Evolutionary conservation across 202 grass and related monocot species (phyloP), one percentile per base, ranked within the genome.

Genomic region (Panicum virgatum): DNA sequence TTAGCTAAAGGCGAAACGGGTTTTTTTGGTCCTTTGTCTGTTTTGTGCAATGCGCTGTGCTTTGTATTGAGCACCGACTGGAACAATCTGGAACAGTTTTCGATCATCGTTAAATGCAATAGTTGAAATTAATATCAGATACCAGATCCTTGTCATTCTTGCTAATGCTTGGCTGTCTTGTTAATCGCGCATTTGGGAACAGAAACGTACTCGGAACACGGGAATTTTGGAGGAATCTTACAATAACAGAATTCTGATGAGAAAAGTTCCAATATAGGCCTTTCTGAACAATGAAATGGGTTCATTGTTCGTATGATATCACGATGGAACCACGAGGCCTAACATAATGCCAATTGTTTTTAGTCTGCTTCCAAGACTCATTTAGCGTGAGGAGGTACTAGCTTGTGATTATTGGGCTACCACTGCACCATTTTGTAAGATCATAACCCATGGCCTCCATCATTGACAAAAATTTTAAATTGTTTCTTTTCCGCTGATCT

Each of bases 11-110:
- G 53, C 3, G 62, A 53, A 52, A 27, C 10, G 22, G 76, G 53
- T 47, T 22, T 23, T 40, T 12, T 79, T 53, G n/a, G 46, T 26
- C 23, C 22, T 12, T 56, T 6, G 8, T n/a, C 8, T 56, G 19
- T 56, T 62, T 44, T 40, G 19, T 4, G 10, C 65, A 53, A 52
- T 54, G 48, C 29, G 1, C 2, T 70, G 38, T 51, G 15, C 40
- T 0, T 18, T 70, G 25, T 39, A 60, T 22, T 22, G 26, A 50
- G 39, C 69, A 40, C 65, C 29, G 26, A 16, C 46, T 50, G n/a
- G 29, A 86, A 76, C n/a, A 30, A 19, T 69, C 36, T 47, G 47
- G n/a, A 30, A 66, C 25, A 69, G 59, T 34, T 73, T 39, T 64
- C 5, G 0, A n/a, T 26, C 46, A 37, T 13, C 29, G 10, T 5